Evolutionary conservation across 129 eudicot species (phyloP).

Genomic region (Oenanthe sinensis): DNA sequence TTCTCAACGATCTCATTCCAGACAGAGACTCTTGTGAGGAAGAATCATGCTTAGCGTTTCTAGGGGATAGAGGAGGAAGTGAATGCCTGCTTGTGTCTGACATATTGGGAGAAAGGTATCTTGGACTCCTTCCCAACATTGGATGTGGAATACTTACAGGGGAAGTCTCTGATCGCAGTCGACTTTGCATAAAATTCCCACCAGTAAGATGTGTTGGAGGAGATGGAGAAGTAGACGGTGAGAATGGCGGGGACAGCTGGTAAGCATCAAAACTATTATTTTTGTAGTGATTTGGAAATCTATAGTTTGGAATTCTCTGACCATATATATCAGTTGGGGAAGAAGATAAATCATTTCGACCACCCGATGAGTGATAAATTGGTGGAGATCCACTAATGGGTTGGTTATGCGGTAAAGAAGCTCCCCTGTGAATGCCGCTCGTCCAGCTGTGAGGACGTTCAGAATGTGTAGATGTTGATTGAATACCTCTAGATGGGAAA

Average conservation of each 20-base stretch:
- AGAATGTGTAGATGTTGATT: constrained; percentile 32
- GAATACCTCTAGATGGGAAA: constrained; percentile 37
- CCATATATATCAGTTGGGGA: constrained; percentile 49
- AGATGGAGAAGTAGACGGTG: constrained; percentile 79
- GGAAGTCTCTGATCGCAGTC: constrained; percentile 67
- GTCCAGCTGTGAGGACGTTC: constrained; percentile 96
- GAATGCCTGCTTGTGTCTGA: constrained; percentile 82
- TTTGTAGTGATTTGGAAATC: constrained; percentile 32
- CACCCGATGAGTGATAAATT: constrained; percentile 30
- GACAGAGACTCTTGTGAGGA: constrained; percentile 81
- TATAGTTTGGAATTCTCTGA: constrained; percentile 35
- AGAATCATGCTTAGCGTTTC: constrained; percentile 49
- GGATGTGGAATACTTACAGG: constrained; percentile 90
- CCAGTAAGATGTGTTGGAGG: constrained; percentile 59
- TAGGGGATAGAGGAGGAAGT: constrained; percentile 87
- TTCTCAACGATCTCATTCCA: constrained; percentile 60
- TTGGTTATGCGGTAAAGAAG: constrained; percentile 35
- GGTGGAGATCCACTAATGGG: constrained; percentile 49
- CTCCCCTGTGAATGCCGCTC: constrained; percentile 49
- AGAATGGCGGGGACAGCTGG: constrained; percentile 88
- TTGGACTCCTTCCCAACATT: constrained; percentile 61
- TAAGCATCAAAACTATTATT: constrained; percentile 43
- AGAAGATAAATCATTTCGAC: constrained; percentile 38
- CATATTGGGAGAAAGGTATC: constrained; percentile 74
- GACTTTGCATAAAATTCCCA: constrained; percentile 48